phyloP scores from a whole-genome alignment of 768 basidiomycete genomes.

The Ephemerocybe angulata region DNA sequence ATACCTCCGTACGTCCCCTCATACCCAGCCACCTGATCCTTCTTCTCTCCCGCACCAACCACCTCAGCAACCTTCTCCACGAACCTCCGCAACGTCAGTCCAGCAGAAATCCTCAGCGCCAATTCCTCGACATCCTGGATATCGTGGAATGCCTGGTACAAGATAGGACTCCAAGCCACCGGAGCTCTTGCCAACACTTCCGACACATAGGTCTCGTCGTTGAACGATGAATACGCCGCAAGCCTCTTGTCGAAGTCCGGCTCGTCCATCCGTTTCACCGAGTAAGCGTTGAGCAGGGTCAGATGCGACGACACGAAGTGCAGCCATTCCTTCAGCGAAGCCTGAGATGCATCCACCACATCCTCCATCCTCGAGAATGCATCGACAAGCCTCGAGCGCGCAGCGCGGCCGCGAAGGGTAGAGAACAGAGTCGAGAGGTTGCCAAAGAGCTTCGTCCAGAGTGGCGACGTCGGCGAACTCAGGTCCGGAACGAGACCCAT shows the following conservation, averaged over 20 bases:
- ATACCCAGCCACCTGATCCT: slow-evolving; percentile 4
- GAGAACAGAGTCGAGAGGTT: slow-evolving; percentile 78
- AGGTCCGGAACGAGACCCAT: slow-evolving; percentile 68
- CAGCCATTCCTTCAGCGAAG: slow-evolving; percentile 40
- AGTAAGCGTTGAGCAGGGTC: slow-evolving; percentile 78
- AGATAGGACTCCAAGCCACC: slow-evolving; percentile 73
- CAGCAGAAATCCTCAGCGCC: slow-evolving; percentile 78
- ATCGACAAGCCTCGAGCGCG: slow-evolving; percentile 64
- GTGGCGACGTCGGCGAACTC: slow-evolving; percentile 36
- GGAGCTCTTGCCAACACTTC: slow-evolving; percentile 32
- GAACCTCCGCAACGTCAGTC: slow-evolving; percentile 73
- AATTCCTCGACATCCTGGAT: slow-evolving; percentile 89
- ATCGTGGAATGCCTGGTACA: slow-evolving; percentile 81
- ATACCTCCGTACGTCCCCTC: slow-evolving; percentile 46
- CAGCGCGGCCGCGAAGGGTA: slow-evolving; percentile 63
- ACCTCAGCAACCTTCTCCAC: slow-evolving; percentile 52
- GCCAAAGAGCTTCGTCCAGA: slow-evolving; percentile 53
- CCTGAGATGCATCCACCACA: slow-evolving; percentile 21
- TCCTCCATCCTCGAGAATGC: slow-evolving; percentile 53
- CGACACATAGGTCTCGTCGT: slow-evolving; percentile 54
- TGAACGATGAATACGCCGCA: slow-evolving; percentile 67
- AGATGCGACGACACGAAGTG: slow-evolving; percentile 26
- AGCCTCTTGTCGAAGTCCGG: slow-evolving; percentile 90
- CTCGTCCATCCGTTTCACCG: slow-evolving; percentile 77
- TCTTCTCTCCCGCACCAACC: background rate